These are phyloP conservation scores for Trichoderma polysporum DNA, from an alignment of 2,329 filamentous ascomycete genomes.

Conservation along the genomic window DNA sequence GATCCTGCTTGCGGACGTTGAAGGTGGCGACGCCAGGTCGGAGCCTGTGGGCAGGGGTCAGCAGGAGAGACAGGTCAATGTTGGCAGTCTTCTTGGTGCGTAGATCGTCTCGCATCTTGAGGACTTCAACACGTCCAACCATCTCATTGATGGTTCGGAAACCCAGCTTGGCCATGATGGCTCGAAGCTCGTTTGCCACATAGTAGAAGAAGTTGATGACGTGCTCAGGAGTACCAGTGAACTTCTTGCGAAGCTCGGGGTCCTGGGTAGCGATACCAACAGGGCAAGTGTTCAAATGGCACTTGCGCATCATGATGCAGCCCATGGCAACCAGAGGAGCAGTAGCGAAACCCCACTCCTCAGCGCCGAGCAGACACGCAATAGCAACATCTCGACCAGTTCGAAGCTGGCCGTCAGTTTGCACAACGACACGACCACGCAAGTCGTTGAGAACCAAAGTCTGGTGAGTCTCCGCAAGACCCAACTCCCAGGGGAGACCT, in stretches of 20 bases:
- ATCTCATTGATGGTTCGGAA: conserved; percentile 97
- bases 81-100: conserved; percentile 87
- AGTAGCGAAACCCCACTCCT: conserved; percentile 96
- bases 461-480: conserved; percentile 95
- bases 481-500: conserved; percentile 93
- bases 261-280: conserved; percentile 96
- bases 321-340: conserved; percentile 95
- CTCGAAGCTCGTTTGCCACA: conserved; percentile 89
- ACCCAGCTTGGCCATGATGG: conserved; percentile 94
- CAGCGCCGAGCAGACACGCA: conserved; percentile 91
- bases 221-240: conserved; percentile 87
- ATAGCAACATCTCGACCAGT: conserved; percentile 94
- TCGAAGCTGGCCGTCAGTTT: conserved; percentile 91
- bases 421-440: conserved; percentile 90
- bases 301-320: conserved; percentile 91
- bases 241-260: conserved; percentile 91
- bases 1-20: conserved; percentile 97
- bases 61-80: conserved; percentile 86
- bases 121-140: conserved; percentile 86
- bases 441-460: conserved; percentile 94
- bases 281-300: conserved; percentile 73
- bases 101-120: conserved; percentile 85
- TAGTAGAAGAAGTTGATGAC: conserved; percentile 99
- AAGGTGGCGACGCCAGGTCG: conserved; percentile 93
- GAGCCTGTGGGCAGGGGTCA: conserved; percentile 94